Evolutionary conservation across 192 early-diverging fungal species (phyloP).

Genomic region (Rhizophagus clarus): DNA sequence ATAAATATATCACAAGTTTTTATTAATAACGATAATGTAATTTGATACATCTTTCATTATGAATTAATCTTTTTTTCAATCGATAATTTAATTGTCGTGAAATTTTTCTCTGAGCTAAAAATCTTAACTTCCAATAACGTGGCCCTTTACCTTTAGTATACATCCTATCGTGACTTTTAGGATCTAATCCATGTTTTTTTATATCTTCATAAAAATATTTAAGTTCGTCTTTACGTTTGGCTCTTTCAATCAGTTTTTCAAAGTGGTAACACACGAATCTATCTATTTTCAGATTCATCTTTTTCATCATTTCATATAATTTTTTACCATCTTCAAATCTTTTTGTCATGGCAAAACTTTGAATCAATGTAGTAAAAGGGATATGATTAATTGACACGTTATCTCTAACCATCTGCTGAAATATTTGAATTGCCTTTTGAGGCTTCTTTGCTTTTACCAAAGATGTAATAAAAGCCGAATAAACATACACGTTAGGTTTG

Average conservation of each 20-base stretch:
- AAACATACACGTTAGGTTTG: constrained; percentile 2
- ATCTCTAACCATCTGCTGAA: neutral
- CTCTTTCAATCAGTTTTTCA: neutral
- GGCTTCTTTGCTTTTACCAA: neutral
- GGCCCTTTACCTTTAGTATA: constrained; percentile 5
- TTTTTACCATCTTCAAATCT: constrained; percentile 4
- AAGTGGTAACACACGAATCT: constrained; percentile 8
- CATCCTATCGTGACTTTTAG: neutral
- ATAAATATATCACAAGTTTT: too few species aligned
- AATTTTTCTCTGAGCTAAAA: constrained; percentile 4
- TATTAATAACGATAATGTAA: too few species aligned
- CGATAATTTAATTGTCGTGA: neutral
- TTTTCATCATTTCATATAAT: constrained; percentile 15
- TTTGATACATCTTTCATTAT: neutral
- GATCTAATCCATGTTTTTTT: neutral
- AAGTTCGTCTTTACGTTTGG: neutral
- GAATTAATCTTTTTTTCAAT: neutral
- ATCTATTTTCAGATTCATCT: constrained; percentile 2
- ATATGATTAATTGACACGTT: neutral
- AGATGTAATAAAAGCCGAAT: neutral
- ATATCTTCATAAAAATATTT: constrained; percentile 7
- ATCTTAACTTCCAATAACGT: neutral
- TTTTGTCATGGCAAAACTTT: neutral
- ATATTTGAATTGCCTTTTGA: constrained; percentile 1
- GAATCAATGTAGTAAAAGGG: constrained; percentile 8